Evolutionary conservation across 192 early-diverging fungal species (phyloP).

Genomic region (Backusella circina): DNA sequence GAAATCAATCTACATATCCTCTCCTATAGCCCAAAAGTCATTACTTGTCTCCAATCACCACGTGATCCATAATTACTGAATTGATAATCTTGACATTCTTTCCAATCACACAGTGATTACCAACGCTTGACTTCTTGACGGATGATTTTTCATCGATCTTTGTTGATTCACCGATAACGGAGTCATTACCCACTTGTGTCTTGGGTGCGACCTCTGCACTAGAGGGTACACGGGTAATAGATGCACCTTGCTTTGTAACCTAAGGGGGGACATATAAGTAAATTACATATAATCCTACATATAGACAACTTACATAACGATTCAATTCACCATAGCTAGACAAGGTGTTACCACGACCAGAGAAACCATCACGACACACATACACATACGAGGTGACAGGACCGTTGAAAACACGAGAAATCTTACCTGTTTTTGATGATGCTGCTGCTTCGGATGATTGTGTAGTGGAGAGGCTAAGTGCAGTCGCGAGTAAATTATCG

Average conservation of each 20-base stretch:
- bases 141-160: slow-evolving; percentile 90
- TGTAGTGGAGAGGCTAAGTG: slow-evolving; percentile 35
- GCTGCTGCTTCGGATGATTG: slow-evolving; percentile 40
- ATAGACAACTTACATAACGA: slow-evolving; percentile 59
- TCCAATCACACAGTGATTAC: slow-evolving; percentile 92
- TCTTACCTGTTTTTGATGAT: slow-evolving; percentile 31
- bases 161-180: slow-evolving; percentile 84
- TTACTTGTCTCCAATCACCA: slow-evolving; percentile 85
- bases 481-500: slow-evolving; percentile 24
- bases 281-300: neutral
- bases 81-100: slow-evolving; percentile 94
- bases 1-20: neutral
- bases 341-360: slow-evolving; percentile 81
- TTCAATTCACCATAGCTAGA: slow-evolving; percentile 87
- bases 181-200: slow-evolving; percentile 86
- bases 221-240: slow-evolving; percentile 56
- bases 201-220: slow-evolving; percentile 65
- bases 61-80: slow-evolving; percentile 96
- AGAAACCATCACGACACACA: slow-evolving; percentile 65
- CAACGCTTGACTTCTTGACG: slow-evolving; percentile 91
- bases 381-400: slow-evolving; percentile 52
- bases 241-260: slow-evolving; percentile 36
- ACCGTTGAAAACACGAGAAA: slow-evolving; percentile 23
- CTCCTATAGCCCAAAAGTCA: neutral
- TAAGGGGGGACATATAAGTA: neutral